A percentile compares a stretch with the other conserved stretches of the same genome.
phyloP scores from a whole-genome alignment of 192 early-diverging fungal genomes.

The Backusella psychrophila region DNA sequence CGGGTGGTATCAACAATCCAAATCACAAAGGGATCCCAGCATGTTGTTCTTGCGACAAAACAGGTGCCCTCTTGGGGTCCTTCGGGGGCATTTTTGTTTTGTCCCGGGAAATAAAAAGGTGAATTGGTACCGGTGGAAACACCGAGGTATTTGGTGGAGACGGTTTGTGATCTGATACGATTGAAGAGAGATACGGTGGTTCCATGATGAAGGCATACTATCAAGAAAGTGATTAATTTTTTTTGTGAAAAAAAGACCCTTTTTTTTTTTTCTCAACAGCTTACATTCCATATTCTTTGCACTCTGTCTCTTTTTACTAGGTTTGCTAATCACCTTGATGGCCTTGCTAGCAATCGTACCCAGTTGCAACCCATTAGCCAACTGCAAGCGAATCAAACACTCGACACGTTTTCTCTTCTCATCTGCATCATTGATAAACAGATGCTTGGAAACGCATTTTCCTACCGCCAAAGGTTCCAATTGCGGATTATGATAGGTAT shows the following conservation, averaged over 20 bases:
- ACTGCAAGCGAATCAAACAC: slow-evolving; percentile 70
- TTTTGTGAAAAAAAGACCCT: no score
- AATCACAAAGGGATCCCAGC: slow-evolving; percentile 87
- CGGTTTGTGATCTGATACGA: slow-evolving; percentile 85
- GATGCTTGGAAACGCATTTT: slow-evolving; percentile 76
- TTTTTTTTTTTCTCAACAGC: neutral
- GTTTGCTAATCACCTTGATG: slow-evolving; percentile 91
- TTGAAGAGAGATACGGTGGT: slow-evolving; percentile 87
- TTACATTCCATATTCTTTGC: slow-evolving; percentile 75
- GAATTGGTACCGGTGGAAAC: slow-evolving; percentile 45
- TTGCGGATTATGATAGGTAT: slow-evolving; percentile 21
- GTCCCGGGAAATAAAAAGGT: slow-evolving; percentile 25
- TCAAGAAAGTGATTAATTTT: neutral
- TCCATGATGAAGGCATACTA: slow-evolving; percentile 86
- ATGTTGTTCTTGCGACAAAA: slow-evolving; percentile 70
- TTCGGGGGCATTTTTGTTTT: neutral
- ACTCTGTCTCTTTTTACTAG: slow-evolving; percentile 86
- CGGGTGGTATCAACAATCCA: slow-evolving; percentile 78
- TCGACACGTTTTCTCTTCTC: slow-evolving; percentile 79
- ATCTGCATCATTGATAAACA: slow-evolving; percentile 85
- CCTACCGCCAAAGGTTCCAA: slow-evolving; percentile 51
- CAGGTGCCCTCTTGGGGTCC: slow-evolving; percentile 50
- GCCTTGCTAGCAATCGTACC: slow-evolving; percentile 74
- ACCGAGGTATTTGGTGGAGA: slow-evolving; percentile 83
- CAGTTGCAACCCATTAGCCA: slow-evolving; percentile 59